A percentile compares a stretch with the other conserved stretches of the same genome.
phyloP scores from a whole-genome alignment of 2,329 filamentous ascomycete species.

The Trichoderma oligosporum region DNA sequence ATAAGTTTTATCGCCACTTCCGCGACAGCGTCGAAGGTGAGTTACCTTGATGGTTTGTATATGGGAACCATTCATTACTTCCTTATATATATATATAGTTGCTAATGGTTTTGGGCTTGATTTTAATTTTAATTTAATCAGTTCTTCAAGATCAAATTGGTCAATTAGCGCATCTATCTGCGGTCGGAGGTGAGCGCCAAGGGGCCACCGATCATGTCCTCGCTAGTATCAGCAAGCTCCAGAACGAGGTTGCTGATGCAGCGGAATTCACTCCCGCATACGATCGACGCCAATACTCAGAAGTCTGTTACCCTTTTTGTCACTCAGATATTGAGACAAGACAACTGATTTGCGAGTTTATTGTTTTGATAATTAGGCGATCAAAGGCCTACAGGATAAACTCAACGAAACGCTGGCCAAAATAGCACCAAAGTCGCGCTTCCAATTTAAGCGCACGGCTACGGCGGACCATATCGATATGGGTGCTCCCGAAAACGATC shows the following conservation, averaged over 20 bases:
- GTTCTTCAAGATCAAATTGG: conserved; percentile 74
- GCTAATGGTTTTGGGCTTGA: not conserved
- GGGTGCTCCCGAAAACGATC: conserved; percentile 42
- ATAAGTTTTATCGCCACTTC: conserved; percentile 82
- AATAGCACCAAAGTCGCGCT: conserved; percentile 72
- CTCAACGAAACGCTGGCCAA: conserved; percentile 65
- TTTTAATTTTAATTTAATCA: conserved; percentile 33
- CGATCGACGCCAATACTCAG: conserved; percentile 80
- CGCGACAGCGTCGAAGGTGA: conserved; percentile 69
- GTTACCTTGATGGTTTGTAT: conserved; percentile 22
- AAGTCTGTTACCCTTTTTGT: conserved; percentile 46
- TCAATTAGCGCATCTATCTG: conserved; percentile 58
- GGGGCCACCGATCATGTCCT: conserved; percentile 79
- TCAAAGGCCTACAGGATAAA: conserved; percentile 77
- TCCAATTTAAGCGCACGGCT: conserved; percentile 63
- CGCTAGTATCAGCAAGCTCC: conserved; percentile 73
- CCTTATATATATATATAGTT: no score
- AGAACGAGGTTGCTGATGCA: conserved; percentile 80
- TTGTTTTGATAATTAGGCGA: conserved; percentile 47
- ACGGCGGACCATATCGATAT: conserved; percentile 39
- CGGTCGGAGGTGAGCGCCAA: conserved; percentile 67
- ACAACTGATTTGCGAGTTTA: not conserved
- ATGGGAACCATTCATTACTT: not conserved
- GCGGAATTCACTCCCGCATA: conserved; percentile 80
- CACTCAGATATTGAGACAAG: not conserved